Conservation (phyloP, 441 rosid genomes). For the Melastoma candidum region DNA sequence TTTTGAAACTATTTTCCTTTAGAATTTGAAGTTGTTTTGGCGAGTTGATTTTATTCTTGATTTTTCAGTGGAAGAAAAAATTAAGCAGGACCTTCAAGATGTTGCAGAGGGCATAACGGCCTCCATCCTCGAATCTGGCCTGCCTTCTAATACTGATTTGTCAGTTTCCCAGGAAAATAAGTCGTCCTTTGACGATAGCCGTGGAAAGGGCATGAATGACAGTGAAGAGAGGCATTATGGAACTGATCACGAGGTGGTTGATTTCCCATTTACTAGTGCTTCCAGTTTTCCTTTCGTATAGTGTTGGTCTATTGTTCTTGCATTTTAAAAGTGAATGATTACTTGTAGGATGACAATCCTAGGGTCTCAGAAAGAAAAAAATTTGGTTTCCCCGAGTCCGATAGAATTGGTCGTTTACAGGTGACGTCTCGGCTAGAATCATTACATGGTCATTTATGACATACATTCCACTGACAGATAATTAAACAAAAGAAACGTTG, state of each 20-base stretch:
- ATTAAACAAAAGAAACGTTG: neutral
- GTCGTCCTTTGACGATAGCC: constrained; percentile 21
- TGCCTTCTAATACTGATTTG: constrained; percentile 24
- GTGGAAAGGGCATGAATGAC: constrained; percentile 19
- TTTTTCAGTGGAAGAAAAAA: constrained; percentile 43
- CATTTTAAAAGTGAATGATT: too few species aligned
- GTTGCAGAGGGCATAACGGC: constrained; percentile 71
- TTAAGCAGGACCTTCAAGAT: constrained; percentile 61
- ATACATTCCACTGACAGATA: constrained; percentile 8
- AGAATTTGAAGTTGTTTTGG: constrained; percentile 5
- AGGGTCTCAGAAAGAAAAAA: constrained; percentile 34
- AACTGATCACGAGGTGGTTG: constrained; percentile 40
- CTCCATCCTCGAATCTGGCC: constrained; percentile 38
- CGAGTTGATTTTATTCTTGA: constrained; percentile 9
- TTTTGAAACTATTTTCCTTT: constrained; percentile 15
- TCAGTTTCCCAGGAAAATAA: constrained; percentile 16
- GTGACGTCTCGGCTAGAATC: constrained; percentile 19
- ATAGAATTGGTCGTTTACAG: constrained; percentile 54
- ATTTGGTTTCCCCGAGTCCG: constrained; percentile 39
- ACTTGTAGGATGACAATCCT: constrained; percentile 30
- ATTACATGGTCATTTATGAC: constrained; percentile 3
- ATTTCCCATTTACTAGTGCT: constrained; percentile 7
- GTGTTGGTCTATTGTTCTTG: neutral
- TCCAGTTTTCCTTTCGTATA: neutral
- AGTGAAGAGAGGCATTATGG: constrained; percentile 26